Percentiles rank a stretch among this genome's conserved stretches.
Conservation (phyloP, 306 rosid species). For the Cucurbita ficifolia region DNA sequence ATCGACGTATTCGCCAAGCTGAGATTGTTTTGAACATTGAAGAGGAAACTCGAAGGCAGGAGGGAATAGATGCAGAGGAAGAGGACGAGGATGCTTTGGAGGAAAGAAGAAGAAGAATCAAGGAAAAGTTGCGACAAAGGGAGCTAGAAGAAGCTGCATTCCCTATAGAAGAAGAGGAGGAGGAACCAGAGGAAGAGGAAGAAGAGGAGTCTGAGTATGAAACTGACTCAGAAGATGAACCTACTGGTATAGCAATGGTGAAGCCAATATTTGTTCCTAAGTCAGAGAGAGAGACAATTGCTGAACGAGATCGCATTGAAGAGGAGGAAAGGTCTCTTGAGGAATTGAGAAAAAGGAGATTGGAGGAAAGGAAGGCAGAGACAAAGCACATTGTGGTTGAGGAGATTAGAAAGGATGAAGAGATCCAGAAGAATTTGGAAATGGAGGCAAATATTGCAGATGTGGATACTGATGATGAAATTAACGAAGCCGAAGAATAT, state of each 20-base stretch:
- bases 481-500: constrained; percentile 87
- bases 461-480: constrained; percentile 89
- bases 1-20: constrained; percentile 82
- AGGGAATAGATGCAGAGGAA: constrained; percentile 69
- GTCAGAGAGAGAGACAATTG: constrained; percentile 81
- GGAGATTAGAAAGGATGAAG: constrained; percentile 79
- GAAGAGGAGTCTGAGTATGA: constrained; percentile 83
- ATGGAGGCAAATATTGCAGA: constrained; percentile 83
- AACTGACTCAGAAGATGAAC: constrained; percentile 90
- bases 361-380: constrained; percentile 75
- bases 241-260: constrained; percentile 68
- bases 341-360: constrained; percentile 52
- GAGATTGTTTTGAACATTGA: constrained; percentile 81
- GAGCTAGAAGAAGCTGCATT: constrained; percentile 69
- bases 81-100: constrained; percentile 64
- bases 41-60: constrained; percentile 84
- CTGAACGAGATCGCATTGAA: constrained; percentile 86
- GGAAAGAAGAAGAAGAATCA: constrained; percentile 60
- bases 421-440: constrained; percentile 75
- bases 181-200: constrained; percentile 58
- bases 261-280: constrained; percentile 95
- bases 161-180: constrained; percentile 62
- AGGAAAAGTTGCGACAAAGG: constrained; percentile 64
- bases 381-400: constrained; percentile 84
- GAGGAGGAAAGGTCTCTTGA: constrained; percentile 78